phyloP scores from a whole-genome alignment of 2,329 filamentous ascomycete genomes.

The Colletotrichum sp. region DNA sequence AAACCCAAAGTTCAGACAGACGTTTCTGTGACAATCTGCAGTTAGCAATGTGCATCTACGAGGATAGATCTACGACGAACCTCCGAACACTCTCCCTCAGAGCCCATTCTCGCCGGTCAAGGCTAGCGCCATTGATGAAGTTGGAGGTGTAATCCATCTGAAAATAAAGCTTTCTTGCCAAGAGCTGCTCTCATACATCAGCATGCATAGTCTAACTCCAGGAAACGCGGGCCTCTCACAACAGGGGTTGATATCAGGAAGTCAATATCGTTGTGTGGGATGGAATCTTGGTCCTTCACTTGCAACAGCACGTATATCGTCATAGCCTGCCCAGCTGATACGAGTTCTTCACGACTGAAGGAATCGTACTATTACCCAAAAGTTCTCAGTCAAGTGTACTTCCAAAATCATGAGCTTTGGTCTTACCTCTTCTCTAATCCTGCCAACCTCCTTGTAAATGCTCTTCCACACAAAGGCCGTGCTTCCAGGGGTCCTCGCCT shows the following conservation, averaged over 20 bases:
- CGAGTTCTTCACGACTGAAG: not conserved
- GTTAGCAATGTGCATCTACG: not conserved
- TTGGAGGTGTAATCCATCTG: not conserved
- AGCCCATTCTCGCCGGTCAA: constrained; percentile 1
- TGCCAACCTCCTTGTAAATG: constrained; percentile 25
- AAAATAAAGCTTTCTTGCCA: not conserved
- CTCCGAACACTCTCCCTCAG: not conserved
- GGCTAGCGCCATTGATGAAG: not conserved
- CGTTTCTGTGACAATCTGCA: not conserved
- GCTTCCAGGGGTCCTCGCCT: constrained; percentile 23
- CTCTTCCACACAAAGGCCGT: constrained; percentile 26
- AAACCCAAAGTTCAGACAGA: not conserved
- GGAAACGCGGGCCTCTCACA: not conserved
- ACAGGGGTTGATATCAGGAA: not conserved
- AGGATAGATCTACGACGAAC: not conserved
- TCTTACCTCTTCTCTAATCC: not conserved
- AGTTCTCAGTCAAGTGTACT: not conserved
- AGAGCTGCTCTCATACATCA: not conserved
- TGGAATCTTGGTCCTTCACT: not conserved
- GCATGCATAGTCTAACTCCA: not conserved
- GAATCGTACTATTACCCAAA: not conserved
- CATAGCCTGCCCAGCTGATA: not conserved
- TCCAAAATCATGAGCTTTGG: not conserved
- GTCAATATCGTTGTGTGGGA: not conserved
- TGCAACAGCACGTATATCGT: constrained; percentile 1